phyloP scores from a whole-genome alignment of 345 rosid species.

The Dimocarpus longan region DNA sequence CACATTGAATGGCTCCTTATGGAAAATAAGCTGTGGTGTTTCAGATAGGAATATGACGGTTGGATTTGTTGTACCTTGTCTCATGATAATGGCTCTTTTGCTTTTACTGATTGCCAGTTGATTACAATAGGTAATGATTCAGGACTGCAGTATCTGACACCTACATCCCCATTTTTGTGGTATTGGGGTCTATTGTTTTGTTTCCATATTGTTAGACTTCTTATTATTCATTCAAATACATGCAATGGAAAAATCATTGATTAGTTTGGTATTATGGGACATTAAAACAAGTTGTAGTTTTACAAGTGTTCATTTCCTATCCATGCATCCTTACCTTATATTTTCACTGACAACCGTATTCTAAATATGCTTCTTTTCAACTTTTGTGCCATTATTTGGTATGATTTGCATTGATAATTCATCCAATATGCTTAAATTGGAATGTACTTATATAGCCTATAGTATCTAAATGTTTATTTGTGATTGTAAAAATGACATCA shows the following conservation, averaged over 20 bases:
- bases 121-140: not conserved
- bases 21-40: not conserved
- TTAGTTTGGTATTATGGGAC: not conserved
- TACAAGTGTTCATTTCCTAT: not conserved
- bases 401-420: not conserved
- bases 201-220: not conserved
- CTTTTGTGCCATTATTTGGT: not conserved
- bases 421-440: not conserved
- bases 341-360: not conserved
- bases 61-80: not conserved
- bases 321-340: not conserved
- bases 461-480: conserved; percentile 3
- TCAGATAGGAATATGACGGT: not conserved
- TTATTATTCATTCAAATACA: not conserved
- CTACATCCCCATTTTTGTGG: not conserved
- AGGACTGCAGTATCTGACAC: not conserved
- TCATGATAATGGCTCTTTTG: not conserved
- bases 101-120: not conserved
- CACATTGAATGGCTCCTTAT: not conserved
- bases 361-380: not conserved
- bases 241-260: not conserved
- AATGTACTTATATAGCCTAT: not conserved
- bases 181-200: not conserved
- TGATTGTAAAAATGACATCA: not conserved
- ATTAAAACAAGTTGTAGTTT: not conserved